Evolutionary conservation across 2,329 filamentous ascomycete species (phyloP).

Genomic region (Ceratocystis lukuohia): DNA sequence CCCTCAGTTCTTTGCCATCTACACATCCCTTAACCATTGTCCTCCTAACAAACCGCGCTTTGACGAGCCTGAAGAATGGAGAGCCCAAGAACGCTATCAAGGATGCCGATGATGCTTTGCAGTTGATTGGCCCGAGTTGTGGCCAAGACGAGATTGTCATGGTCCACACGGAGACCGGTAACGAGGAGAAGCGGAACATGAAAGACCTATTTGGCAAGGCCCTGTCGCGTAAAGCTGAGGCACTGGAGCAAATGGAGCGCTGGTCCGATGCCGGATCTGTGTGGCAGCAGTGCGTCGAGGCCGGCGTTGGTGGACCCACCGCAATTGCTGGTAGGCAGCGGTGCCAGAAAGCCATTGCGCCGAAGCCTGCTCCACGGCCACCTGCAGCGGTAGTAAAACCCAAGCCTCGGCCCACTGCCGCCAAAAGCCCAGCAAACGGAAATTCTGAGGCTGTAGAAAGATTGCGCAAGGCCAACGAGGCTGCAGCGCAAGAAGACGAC

Average conservation of each 20-base stretch:
- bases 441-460: slow-evolving; percentile 65
- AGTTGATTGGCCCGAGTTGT: slow-evolving; percentile 62
- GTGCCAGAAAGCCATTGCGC: slow-evolving; percentile 74
- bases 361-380: slow-evolving; percentile 41
- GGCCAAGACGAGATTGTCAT: slow-evolving; percentile 74
- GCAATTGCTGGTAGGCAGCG: slow-evolving; percentile 76
- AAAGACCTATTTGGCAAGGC: slow-evolving; percentile 88
- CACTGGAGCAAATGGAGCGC: slow-evolving; percentile 85
- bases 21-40: slow-evolving; percentile 75
- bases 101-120: slow-evolving; percentile 70
- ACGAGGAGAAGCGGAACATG: slow-evolving; percentile 66
- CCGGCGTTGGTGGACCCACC: slow-evolving; percentile 69
- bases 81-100: slow-evolving; percentile 76
- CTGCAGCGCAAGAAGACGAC: slow-evolving; percentile 74
- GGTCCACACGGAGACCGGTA: slow-evolving; percentile 39
- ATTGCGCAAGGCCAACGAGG: slow-evolving; percentile 70
- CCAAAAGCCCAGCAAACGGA: slow-evolving; percentile 22
- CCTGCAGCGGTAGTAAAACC: slow-evolving; percentile 23
- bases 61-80: slow-evolving; percentile 83
- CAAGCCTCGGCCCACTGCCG: slow-evolving; percentile 18
- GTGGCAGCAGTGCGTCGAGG: slow-evolving; percentile 74
- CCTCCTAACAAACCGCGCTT: slow-evolving; percentile 79
- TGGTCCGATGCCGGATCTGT: slow-evolving; percentile 71
- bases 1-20: slow-evolving; percentile 59
- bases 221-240: slow-evolving; percentile 86